Percentiles rank a stretch among this genome's conserved stretches.
Evolutionary conservation across 306 rosid genomes (phyloP).

Genomic region (Vicia faba): DNA sequence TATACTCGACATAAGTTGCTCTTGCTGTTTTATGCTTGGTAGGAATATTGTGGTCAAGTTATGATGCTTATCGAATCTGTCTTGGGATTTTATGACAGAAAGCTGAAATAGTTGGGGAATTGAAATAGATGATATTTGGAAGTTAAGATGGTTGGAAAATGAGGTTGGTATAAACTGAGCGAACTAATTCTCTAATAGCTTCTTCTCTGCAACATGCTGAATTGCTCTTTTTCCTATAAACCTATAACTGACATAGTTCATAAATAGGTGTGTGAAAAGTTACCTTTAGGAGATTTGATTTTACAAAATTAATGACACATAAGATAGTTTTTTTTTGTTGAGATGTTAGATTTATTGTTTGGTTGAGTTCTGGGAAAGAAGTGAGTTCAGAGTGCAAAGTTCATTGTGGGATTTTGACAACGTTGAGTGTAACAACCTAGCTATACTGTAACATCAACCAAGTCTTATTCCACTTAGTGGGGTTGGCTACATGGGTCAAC

Average conservation of each 20-base stretch:
- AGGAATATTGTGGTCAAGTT: constrained; percentile 16
- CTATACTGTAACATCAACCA: no score
- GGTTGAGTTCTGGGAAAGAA: not conserved
- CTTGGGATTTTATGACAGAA: constrained; percentile 1
- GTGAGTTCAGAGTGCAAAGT: not conserved
- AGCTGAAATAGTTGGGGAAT: constrained; percentile 18
- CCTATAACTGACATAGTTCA: constrained; percentile 4
- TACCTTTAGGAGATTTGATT: constrained; percentile 3
- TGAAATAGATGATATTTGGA: constrained; percentile 24
- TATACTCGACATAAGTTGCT: constrained; percentile 4
- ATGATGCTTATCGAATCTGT: constrained; percentile 13
- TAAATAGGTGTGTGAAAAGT: not conserved
- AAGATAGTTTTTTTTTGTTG: not conserved
- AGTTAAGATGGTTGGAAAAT: constrained; percentile 15
- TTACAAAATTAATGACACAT: not conserved
- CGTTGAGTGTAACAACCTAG: not conserved
- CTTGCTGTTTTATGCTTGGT: constrained; percentile 6
- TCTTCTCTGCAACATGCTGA: not conserved
- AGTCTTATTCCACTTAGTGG: no score
- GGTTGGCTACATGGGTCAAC: no score
- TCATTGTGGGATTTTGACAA: not conserved
- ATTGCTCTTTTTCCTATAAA: not conserved
- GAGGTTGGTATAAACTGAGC: not conserved
- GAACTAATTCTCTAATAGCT: not conserved
- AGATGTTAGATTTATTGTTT: constrained; percentile 10